Base-by-base conservation (phyloP, 495 filamentous ascomycete genomes). In the Penicillium flavigenum region DNA sequence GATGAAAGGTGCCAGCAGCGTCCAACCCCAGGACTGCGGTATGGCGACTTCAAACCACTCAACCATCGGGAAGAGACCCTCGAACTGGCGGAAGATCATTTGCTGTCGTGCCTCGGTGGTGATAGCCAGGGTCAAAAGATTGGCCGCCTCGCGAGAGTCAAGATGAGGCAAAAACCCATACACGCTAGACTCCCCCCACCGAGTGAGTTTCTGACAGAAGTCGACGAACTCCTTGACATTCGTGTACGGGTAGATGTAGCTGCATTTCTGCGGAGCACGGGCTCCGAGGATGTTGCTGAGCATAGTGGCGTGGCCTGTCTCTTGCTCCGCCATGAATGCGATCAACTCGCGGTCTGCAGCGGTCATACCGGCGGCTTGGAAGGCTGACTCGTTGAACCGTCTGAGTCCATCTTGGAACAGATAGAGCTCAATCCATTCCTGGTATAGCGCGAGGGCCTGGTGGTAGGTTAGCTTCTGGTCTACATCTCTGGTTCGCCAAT, bases 381-480 rank as follows among this genome's bases (percentile, higher is more conserved):
- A 95, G 3, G 96, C 88, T 12, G 84, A 75, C 0, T 75, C 83
- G 1, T 81, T 82, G 74, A 93, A 96, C 0, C 78, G 81, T 1
- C 79, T 81, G 17, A 96, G 78, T 17, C 87, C 90, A 66, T 90
- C 83, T 64, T 90, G 86, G 83, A 96, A 96, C 16, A 92, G 79
- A 65, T 95, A 92, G 0, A 95, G 77, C 69, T 96, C 91, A 59
- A 94, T 91, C 78, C 81, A 96, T 74, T 96, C 92, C 58, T 92
- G 86, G 63, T 91, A 90, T 2, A 92, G 74, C 6, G 78, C 87
- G 8, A 93, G 79, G 6, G 76, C 72, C 74, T 78, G 45, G 69
- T 17, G 19, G 53, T 63, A 69, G 77, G 62, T 62, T 60, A 63
- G 43, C 61, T 47, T 14, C 7, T 10, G 19, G 24, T 8, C 0